These are phyloP conservation scores for Begonia fuchsioides DNA, from an alignment of 306 rosid species.

Conservation along the genomic window DNA sequence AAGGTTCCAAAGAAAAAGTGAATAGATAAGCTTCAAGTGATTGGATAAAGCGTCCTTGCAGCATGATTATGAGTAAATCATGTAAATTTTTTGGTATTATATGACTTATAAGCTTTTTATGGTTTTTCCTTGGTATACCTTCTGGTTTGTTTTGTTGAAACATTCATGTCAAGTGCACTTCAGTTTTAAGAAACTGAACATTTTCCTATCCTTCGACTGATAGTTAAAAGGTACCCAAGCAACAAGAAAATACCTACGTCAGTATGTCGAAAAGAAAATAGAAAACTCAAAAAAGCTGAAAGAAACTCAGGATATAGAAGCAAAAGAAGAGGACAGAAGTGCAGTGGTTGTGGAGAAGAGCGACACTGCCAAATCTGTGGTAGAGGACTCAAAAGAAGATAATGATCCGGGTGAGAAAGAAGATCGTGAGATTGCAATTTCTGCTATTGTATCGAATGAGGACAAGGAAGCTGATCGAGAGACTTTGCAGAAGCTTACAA, in stretches of 20 bases:
- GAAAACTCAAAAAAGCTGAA: slow-evolving; percentile 48
- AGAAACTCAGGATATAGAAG: slow-evolving; percentile 32
- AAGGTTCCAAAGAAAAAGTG: too few relatives aligned
- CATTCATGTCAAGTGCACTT: too few relatives aligned
- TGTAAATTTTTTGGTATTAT: too few relatives aligned
- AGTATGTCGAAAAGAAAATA: slow-evolving; percentile 48
- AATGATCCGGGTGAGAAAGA: slow-evolving; percentile 46
- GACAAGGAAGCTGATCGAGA: slow-evolving; percentile 71
- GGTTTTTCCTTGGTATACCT: too few relatives aligned
- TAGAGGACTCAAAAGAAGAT: slow-evolving; percentile 42
- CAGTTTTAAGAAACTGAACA: slow-evolving; percentile 5
- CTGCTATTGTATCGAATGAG: slow-evolving; percentile 73
- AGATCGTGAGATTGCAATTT: slow-evolving; percentile 33
- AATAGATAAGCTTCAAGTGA: too few relatives aligned
- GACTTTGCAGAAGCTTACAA: slow-evolving; percentile 52
- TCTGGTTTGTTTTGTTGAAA: too few relatives aligned
- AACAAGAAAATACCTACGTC: slow-evolving; percentile 53
- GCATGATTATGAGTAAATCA: too few relatives aligned
- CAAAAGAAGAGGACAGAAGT: slow-evolving; percentile 36
- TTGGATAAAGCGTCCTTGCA: too few relatives aligned
- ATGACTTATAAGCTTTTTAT: too few relatives aligned
- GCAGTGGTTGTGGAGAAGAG: slow-evolving; percentile 27
- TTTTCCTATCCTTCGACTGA: slow-evolving; percentile 13
- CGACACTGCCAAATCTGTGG: slow-evolving; percentile 31
- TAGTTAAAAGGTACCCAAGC: slow-evolving; percentile 70